Conservation (phyloP, 2,329 filamentous ascomycete species). For the Plectosphaerella plurivora region DNA sequence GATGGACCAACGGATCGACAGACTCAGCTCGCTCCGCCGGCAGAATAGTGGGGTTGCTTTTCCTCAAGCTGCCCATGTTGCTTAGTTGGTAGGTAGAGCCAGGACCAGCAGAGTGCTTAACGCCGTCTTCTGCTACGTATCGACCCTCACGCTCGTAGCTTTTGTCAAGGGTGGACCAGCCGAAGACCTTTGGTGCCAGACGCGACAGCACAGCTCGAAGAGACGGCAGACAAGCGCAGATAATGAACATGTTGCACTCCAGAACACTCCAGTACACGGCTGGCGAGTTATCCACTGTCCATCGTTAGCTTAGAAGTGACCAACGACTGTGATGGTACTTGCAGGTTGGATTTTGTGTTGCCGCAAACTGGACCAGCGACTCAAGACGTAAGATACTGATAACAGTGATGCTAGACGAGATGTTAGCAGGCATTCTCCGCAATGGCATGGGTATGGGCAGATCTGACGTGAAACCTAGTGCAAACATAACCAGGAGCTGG, state of each 20-base stretch:
- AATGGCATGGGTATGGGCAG: not conserved
- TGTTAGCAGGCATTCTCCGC: not conserved
- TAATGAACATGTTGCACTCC: not conserved
- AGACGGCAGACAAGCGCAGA: not conserved
- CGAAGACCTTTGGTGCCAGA: not conserved
- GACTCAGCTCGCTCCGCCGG: no score
- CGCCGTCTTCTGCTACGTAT: not conserved
- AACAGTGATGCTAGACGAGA: not conserved
- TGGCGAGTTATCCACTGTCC: not conserved
- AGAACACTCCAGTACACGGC: not conserved
- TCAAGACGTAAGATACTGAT: not conserved
- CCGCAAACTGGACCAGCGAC: not conserved
- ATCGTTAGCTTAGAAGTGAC: not conserved
- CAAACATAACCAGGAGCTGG: slow-evolving; percentile 35
- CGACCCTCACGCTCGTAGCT: not conserved
- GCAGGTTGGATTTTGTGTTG: not conserved
- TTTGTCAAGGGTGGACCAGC: not conserved
- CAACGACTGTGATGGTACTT: not conserved
- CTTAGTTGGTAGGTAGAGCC: no score
- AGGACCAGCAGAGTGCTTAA: no score
- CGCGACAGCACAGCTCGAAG: not conserved
- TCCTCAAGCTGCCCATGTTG: no score
- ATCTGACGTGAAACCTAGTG: slow-evolving; percentile 28
- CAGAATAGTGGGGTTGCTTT: no score
- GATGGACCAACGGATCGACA: no score